phyloP scores from a whole-genome alignment of 164 flowering plant species.

The Echeveria elegans region DNA sequence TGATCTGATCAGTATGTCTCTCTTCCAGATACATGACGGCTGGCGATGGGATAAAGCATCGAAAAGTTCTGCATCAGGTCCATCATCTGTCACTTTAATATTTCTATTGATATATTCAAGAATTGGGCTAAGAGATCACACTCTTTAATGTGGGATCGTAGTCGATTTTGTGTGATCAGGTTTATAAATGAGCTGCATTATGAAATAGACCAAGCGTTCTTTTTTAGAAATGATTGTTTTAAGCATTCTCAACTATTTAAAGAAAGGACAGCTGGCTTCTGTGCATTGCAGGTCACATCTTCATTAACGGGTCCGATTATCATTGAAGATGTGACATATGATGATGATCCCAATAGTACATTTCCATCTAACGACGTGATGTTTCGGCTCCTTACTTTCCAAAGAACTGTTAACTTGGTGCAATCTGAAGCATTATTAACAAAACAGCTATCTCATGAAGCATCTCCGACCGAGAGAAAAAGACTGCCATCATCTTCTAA shows the following conservation, averaged over 20 bases:
- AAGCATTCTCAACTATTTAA: background rate
- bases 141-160: background rate
- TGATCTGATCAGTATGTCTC: slow-evolving; percentile 4
- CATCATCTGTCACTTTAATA: background rate
- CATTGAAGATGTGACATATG: slow-evolving; percentile 86
- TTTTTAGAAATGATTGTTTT: no score
- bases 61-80: slow-evolving; percentile 65
- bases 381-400: slow-evolving; percentile 78
- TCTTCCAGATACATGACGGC: slow-evolving; percentile 92
- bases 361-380: slow-evolving; percentile 31
- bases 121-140: background rate
- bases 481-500: slow-evolving; percentile 37
- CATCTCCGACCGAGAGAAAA: slow-evolving; percentile 28
- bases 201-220: background rate
- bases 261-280: background rate
- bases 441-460: slow-evolving; percentile 20
- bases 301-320: slow-evolving; percentile 59
- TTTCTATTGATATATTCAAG: background rate
- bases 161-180: background rate
- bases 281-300: slow-evolving; percentile 50
- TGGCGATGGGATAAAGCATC: slow-evolving; percentile 70
- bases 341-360: slow-evolving; percentile 27
- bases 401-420: slow-evolving; percentile 68
- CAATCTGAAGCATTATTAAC: slow-evolving; percentile 81
- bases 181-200: background rate